Evolutionary conservation across 225 moss, liverwort and hornwort species (phyloP).

Genomic region (Polytrichum commune): DNA sequence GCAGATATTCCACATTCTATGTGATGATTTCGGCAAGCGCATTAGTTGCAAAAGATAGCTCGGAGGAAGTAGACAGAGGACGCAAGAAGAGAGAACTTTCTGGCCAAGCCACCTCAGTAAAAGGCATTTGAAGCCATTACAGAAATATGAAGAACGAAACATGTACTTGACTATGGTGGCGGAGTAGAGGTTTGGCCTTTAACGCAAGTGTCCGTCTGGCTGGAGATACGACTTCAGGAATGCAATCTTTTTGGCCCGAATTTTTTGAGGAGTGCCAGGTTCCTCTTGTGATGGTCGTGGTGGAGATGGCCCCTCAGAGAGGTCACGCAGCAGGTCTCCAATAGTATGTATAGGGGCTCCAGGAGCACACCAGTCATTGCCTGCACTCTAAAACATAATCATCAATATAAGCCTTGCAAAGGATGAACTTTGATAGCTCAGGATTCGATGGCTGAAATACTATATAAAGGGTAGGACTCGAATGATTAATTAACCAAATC

Average conservation of each 20-base stretch:
- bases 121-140: background rate
- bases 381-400: slow-evolving; percentile 3
- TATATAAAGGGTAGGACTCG: no score
- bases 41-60: no score
- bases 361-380: slow-evolving; percentile 27
- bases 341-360: slow-evolving; percentile 40
- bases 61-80: no score
- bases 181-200: slow-evolving; percentile 2
- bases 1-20: no score
- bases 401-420: no score
- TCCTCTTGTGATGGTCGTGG: slow-evolving; percentile 22
- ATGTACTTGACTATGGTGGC: slow-evolving; percentile 26
- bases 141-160: background rate
- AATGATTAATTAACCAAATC: no score
- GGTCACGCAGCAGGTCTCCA: slow-evolving; percentile 53
- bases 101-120: no score
- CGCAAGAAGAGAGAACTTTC: no score
- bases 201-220: slow-evolving; percentile 9
- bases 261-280: slow-evolving; percentile 34
- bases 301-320: slow-evolving; percentile 24
- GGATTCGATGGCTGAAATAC: no score
- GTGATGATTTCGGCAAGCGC: no score
- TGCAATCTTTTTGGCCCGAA: slow-evolving; percentile 32
- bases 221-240: slow-evolving; percentile 33
- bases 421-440: no score